phyloP scores from a whole-genome alignment of 2,329 filamentous ascomycete genomes.

The Lithohypha guttulata region DNA sequence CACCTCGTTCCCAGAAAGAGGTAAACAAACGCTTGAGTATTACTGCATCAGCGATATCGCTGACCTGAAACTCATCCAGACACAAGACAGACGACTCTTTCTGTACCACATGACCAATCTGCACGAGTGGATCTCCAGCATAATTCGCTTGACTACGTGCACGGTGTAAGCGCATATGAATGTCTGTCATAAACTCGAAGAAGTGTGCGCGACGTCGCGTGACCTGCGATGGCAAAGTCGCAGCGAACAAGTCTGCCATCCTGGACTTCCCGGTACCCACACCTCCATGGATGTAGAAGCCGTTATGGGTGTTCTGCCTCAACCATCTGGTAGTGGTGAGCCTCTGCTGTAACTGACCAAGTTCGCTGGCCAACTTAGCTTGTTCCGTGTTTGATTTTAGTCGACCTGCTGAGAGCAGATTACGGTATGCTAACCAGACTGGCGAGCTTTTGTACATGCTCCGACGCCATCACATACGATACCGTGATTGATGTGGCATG shows the following conservation, averaged over 20 bases:
- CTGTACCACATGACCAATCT: background rate
- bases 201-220: conserved; percentile 2
- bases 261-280: conserved; percentile 5
- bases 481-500: too few relatives aligned
- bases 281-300: conserved; percentile 6
- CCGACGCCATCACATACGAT: too few relatives aligned
- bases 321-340: background rate
- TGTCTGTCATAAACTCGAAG: conserved; percentile 8
- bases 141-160: conserved; percentile 1
- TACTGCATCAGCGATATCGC: conserved; percentile 7
- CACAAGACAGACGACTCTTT: conserved; percentile 3
- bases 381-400: background rate
- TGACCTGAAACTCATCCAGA: conserved; percentile 9
- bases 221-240: conserved; percentile 5
- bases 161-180: conserved; percentile 4
- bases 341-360: background rate
- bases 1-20: conserved; percentile 4
- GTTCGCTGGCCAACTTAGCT: background rate
- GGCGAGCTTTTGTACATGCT: conserved; percentile 12
- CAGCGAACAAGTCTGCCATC: conserved; percentile 5
- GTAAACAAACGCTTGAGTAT: conserved; percentile 7
- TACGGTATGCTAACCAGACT: background rate
- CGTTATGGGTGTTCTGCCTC: background rate
- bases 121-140: conserved; percentile 3
- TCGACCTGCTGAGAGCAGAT: conserved; percentile 3